A percentile compares a stretch with the other conserved stretches of the same genome.
Conservation (phyloP, 495 filamentous ascomycete genomes). For the Gamarada debralockiae region DNA sequence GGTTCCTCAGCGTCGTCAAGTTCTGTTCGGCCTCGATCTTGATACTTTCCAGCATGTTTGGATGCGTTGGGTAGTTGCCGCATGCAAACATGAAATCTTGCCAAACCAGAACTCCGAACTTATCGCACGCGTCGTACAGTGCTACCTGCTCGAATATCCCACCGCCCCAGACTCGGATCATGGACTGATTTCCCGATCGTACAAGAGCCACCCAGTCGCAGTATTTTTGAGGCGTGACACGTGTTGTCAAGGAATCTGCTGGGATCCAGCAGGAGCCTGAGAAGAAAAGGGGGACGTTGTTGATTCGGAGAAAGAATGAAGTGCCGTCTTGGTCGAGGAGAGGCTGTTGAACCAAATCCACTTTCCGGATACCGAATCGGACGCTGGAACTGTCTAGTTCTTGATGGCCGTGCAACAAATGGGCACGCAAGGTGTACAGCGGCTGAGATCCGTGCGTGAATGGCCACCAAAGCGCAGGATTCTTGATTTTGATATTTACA, state of each 20-base stretch:
- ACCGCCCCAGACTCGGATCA: slow-evolving; percentile 29
- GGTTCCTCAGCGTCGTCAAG: slow-evolving; percentile 70
- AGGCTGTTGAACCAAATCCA: not conserved
- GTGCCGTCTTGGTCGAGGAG: not conserved
- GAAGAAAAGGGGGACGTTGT: not conserved
- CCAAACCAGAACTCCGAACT: slow-evolving; percentile 62
- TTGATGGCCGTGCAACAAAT: slow-evolving; percentile 6
- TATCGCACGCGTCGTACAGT: slow-evolving; percentile 62
- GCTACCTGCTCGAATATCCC: slow-evolving; percentile 62
- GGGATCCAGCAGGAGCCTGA: not conserved
- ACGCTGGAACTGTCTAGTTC: slow-evolving; percentile 31
- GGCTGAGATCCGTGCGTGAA: not conserved
- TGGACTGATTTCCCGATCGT: not conserved
- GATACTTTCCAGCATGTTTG: slow-evolving; percentile 61
- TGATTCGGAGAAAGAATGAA: not conserved
- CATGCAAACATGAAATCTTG: slow-evolving; percentile 68
- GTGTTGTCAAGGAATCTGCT: not conserved
- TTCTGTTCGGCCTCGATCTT: slow-evolving; percentile 71
- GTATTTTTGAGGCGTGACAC: not conserved
- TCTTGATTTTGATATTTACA: not conserved
- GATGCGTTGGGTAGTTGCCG: slow-evolving; percentile 64
- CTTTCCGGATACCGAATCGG: not conserved
- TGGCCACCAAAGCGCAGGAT: not conserved
- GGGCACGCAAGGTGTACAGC: not conserved
- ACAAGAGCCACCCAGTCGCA: not conserved